phyloP scores from a whole-genome alignment of 2,329 filamentous ascomycete species.

The Nothophoma quercina region DNA sequence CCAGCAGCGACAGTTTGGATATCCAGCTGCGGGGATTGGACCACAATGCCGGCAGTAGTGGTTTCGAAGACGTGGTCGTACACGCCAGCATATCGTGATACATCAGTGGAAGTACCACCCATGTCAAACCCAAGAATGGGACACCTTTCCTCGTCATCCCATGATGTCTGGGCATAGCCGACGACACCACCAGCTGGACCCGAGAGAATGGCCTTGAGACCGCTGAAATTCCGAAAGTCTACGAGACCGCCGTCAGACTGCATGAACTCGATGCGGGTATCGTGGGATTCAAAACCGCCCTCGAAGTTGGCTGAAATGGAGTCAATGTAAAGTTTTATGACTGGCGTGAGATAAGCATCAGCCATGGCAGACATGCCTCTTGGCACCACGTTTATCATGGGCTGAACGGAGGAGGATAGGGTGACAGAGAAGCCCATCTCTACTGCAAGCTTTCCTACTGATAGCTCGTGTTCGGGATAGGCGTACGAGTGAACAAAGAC shows the following conservation, averaged over 20 bases:
- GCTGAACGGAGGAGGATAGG: constrained; percentile 32
- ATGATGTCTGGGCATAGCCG: constrained; percentile 43
- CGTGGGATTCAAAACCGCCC: constrained; percentile 27
- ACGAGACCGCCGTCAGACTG: constrained; percentile 45
- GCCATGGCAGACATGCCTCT: constrained; percentile 34
- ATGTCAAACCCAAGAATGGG: constrained; percentile 43
- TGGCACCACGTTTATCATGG: constrained; percentile 35
- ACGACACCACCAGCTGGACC: constrained; percentile 50
- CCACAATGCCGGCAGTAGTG: constrained; percentile 40
- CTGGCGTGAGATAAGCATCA: constrained; percentile 39
- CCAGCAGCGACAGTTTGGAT: constrained; percentile 73
- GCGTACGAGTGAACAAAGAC: constrained; percentile 45
- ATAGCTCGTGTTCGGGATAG: constrained; percentile 42
- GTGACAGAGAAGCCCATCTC: constrained; percentile 42
- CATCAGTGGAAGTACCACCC: constrained; percentile 45
- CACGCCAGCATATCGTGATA: constrained; percentile 42
- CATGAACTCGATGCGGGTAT: constrained; percentile 47
- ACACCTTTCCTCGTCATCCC: constrained; percentile 28
- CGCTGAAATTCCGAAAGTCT: constrained; percentile 36
- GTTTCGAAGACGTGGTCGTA: constrained; percentile 44
- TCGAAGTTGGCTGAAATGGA: constrained; percentile 28
- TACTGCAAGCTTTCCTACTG: constrained; percentile 35
- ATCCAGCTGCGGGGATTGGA: constrained; percentile 43
- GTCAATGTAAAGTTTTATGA: constrained; percentile 29
- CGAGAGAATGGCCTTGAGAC: constrained; percentile 41